Conservation (phyloP, 1,139 yeast genomes). For the Diutina rugosa region DNA sequence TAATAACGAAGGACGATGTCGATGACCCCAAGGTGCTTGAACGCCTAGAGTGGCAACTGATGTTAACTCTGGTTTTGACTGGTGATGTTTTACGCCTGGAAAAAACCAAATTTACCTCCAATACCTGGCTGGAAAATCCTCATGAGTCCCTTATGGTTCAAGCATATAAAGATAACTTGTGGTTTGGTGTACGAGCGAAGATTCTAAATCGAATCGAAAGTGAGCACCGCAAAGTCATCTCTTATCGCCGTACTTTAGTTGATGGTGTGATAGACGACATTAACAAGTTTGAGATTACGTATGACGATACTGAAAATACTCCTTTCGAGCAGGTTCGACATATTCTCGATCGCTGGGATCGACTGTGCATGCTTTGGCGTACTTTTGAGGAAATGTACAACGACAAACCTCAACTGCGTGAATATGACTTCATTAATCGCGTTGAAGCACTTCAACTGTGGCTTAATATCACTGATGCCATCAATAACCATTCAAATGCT, state of each 20-base stretch:
- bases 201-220: conserved; percentile 70
- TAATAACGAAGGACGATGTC: conserved; percentile 27
- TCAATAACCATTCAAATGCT: conserved; percentile 44
- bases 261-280: conserved; percentile 68
- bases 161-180: conserved; percentile 62
- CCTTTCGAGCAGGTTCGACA: conserved; percentile 39
- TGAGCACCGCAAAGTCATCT: conserved; percentile 65
- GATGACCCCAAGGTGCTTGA: conserved; percentile 62
- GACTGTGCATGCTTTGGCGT: conserved; percentile 70
- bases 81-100: conserved; percentile 93
- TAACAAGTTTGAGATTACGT: conserved; percentile 42
- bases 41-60: conserved; percentile 91
- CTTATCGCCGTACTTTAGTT: conserved; percentile 59
- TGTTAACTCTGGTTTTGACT: conserved; percentile 79
- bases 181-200: conserved; percentile 75
- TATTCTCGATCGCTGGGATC: conserved; percentile 50
- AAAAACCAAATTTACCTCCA: conserved; percentile 57
- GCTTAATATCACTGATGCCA: conserved; percentile 64
- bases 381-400: conserved; percentile 64
- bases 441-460: conserved; percentile 77
- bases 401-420: conserved; percentile 64
- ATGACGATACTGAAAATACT: conserved; percentile 16
- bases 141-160: conserved; percentile 40
- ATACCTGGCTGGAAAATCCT: conserved; percentile 26
- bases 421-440: conserved; percentile 50